A percentile compares a stretch with the other conserved stretches of the same genome.
Evolutionary conservation across 75 land plant species (phyloP).

Genomic region (Cunninghamia lanceolata): DNA sequence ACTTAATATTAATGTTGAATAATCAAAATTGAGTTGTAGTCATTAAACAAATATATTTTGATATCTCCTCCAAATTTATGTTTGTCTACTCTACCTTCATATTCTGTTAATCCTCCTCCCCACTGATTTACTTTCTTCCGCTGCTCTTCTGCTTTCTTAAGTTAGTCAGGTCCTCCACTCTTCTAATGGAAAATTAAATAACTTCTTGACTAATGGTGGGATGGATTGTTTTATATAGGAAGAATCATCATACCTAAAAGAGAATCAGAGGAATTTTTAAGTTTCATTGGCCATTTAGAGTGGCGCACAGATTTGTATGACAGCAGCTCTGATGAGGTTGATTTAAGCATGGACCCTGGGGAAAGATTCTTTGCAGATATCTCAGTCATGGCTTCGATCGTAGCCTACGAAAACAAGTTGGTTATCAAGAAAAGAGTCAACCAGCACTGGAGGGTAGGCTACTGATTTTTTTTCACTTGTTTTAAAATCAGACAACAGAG

Average conservation of each 20-base stretch:
- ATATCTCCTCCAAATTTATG: too few species aligned
- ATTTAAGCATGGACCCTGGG: background rate
- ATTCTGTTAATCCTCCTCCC: too few species aligned
- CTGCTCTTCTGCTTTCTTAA: too few species aligned
- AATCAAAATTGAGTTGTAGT: too few species aligned
- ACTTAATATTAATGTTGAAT: too few species aligned
- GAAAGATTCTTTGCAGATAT: conserved; percentile 15
- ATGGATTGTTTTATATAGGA: background rate
- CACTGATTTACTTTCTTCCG: too few species aligned
- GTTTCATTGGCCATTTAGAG: background rate
- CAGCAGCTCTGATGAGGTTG: background rate
- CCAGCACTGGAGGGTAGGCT: conserved; percentile 9
- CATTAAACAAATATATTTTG: too few species aligned
- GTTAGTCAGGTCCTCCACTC: too few species aligned
- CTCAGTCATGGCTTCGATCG: conserved; percentile 26
- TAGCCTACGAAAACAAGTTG: conserved; percentile 16
- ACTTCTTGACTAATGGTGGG: background rate
- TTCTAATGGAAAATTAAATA: too few species aligned
- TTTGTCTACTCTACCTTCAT: too few species aligned
- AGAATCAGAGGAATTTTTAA: background rate
- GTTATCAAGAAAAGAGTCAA: conserved; percentile 13
- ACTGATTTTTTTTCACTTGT: background rate
- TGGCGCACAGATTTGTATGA: background rate
- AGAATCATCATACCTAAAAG: background rate
- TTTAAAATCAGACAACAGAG: background rate